These are phyloP conservation scores for Infundibulicybe gibba DNA, from an alignment of 768 basidiomycete genomes.

Conservation along the genomic window DNA sequence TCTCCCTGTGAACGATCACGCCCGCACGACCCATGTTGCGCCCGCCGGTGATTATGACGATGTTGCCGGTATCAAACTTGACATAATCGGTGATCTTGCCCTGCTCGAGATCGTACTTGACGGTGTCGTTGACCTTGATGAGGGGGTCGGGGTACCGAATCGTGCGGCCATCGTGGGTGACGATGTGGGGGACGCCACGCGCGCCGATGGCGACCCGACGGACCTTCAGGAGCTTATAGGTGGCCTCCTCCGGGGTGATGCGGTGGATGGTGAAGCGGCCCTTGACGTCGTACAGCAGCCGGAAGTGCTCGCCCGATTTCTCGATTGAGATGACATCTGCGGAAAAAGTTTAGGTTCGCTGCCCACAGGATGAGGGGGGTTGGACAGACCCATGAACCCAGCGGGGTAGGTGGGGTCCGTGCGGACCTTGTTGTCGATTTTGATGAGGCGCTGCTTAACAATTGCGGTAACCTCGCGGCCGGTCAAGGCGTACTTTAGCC, in stretches of 20 bases:
- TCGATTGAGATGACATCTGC: constrained; percentile 95
- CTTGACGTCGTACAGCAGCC: constrained; percentile 98
- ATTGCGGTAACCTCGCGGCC: constrained; percentile 95
- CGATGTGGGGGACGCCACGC: constrained; percentile 93
- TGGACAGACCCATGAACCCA: constrained; percentile 88
- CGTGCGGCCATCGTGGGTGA: constrained; percentile 99
- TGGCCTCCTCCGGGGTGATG: constrained; percentile 95
- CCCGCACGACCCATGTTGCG: constrained; percentile 99
- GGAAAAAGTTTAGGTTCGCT: constrained; percentile 2
- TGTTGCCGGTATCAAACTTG: constrained; percentile 96
- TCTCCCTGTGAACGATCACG: constrained; percentile 94
- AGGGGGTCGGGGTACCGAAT: constrained; percentile 98
- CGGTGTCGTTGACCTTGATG: constrained; percentile 95
- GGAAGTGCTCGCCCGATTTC: constrained; percentile 99
- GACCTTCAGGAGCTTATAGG: constrained; percentile 96
- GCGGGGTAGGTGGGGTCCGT: constrained; percentile 96
- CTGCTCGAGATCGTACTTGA: constrained; percentile 95
- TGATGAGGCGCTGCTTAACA: constrained; percentile 94
- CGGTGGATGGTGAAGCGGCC: constrained; percentile 99
- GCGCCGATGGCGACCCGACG: constrained; percentile 87
- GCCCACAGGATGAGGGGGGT: background rate
- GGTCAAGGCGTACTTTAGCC: constrained; percentile 98
- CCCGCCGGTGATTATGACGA: constrained; percentile 97
- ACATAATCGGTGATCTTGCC: constrained; percentile 90
- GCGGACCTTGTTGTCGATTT: constrained; percentile 98